phyloP scores from a whole-genome alignment of 2,329 filamentous ascomycete species.

The Arachnomyces sp. region DNA sequence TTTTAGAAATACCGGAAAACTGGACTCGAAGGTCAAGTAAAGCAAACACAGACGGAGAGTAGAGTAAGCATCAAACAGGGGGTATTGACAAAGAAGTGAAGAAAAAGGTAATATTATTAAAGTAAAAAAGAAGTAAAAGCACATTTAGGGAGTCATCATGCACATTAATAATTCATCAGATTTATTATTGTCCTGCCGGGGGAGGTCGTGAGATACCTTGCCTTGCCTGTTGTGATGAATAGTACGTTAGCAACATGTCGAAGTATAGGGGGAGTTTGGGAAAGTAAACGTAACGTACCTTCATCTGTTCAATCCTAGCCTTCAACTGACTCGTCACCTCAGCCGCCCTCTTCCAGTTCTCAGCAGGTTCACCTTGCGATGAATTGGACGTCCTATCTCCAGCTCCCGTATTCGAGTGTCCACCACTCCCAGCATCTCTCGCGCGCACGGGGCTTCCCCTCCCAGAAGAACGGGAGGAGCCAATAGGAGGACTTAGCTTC shows the following conservation, averaged over 20 bases:
- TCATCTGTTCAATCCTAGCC: constrained; percentile 98
- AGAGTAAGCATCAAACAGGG: constrained; percentile 8
- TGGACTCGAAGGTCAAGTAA: not conserved
- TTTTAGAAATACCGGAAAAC: not conserved
- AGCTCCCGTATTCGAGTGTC: constrained; percentile 22
- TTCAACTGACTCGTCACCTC: constrained; percentile 97
- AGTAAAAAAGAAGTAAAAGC: constrained; percentile 5
- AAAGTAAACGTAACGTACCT: constrained; percentile 43
- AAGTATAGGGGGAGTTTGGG: constrained; percentile 1
- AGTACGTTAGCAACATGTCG: constrained; percentile 6
- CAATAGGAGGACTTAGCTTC: constrained; percentile 38
- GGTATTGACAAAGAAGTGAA: constrained; percentile 4
- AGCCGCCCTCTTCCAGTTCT: constrained; percentile 94
- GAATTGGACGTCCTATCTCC: constrained; percentile 23
- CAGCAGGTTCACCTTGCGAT: constrained; percentile 51
- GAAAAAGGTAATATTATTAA: constrained; percentile 5
- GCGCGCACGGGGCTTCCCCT: constrained; percentile 32
- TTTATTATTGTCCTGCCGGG: constrained; percentile 24
- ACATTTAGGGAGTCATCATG: constrained; percentile 11
- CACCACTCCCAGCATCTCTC: constrained; percentile 26
- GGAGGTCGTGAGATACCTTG: constrained; percentile 36
- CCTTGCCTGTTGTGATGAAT: constrained; percentile 26
- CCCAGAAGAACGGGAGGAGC: constrained; percentile 24
- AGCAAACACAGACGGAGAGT: constrained; percentile 3
- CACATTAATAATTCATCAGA: constrained; percentile 17